These are phyloP conservation scores for Daldinia childiae DNA, from an alignment of 495 filamentous ascomycete genomes.

Conservation along the genomic window DNA sequence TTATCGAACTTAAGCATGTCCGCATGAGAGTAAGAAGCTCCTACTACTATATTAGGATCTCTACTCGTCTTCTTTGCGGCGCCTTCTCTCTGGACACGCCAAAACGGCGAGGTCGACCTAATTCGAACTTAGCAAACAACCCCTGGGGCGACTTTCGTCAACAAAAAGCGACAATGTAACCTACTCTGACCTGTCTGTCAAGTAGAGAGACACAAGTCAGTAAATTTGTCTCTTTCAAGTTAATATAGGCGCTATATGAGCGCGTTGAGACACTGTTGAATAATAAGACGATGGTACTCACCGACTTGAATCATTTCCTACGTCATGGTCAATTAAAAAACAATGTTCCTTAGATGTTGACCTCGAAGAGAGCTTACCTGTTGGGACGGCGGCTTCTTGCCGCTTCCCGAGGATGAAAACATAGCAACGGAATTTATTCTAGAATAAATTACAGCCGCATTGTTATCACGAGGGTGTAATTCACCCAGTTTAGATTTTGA, in stretches of 20 bases:
- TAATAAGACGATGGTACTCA: conserved; percentile 54
- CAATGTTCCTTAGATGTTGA: background rate
- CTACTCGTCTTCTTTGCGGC: conserved; percentile 63
- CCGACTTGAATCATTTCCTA: conserved; percentile 99
- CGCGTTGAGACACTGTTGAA: conserved; percentile 18
- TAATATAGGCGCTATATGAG: conserved; percentile 24
- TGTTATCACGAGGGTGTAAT: conserved; percentile 20
- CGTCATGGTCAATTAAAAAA: conserved; percentile 47
- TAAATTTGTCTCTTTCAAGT: conserved; percentile 19
- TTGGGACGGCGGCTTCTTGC: conserved; percentile 72
- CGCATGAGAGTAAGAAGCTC: conserved; percentile 95
- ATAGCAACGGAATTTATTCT: conserved; percentile 48
- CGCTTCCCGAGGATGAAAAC: conserved; percentile 65
- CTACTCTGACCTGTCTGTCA: conserved; percentile 70
- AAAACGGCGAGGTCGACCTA: conserved; percentile 89
- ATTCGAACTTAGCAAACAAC: conserved; percentile 21
- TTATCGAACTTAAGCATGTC: conserved; percentile 89
- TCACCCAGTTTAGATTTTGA: conserved; percentile 14
- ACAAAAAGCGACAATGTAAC: conserved; percentile 38
- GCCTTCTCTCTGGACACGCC: conserved; percentile 70
- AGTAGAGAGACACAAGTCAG: conserved; percentile 38
- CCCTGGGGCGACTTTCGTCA: background rate
- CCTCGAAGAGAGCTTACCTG: conserved; percentile 66
- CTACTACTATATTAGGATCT: conserved; percentile 83
- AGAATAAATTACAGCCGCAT: conserved; percentile 38